Percentiles rank a stretch among this genome's conserved stretches.
phyloP scores from a whole-genome alignment of 179 eudicot species.

The Vitellaria paradoxa region DNA sequence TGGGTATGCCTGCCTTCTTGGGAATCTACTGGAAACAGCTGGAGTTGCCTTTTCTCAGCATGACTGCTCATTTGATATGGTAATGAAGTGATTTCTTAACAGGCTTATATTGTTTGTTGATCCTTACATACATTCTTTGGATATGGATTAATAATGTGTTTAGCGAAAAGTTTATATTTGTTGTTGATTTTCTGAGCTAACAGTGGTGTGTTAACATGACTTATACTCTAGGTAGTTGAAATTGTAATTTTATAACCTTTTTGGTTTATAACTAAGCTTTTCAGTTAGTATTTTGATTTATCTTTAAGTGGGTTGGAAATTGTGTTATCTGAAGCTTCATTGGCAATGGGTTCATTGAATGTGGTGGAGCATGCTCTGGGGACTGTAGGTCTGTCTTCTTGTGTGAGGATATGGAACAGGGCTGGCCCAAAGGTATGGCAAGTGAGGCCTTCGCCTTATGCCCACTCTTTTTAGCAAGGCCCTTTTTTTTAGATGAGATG shows the following conservation, averaged over 20 bases:
- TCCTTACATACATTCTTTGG: neutral
- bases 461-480: too few species aligned
- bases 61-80: constrained; percentile 67
- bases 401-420: too few species aligned
- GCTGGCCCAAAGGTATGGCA: too few species aligned
- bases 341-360: too few species aligned
- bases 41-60: constrained; percentile 56
- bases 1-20: constrained; percentile 95
- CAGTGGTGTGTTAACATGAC: neutral
- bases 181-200: neutral
- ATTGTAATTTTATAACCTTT: neutral
- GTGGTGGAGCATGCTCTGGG: too few species aligned
- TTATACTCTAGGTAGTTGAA: neutral
- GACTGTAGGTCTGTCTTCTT: too few species aligned
- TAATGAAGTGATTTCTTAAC: constrained; percentile 26
- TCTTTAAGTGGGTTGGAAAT: neutral
- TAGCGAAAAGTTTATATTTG: neutral
- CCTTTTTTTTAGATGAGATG: too few species aligned
- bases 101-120: neutral
- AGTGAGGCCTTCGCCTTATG: too few species aligned
- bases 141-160: neutral
- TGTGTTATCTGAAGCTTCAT: too few species aligned
- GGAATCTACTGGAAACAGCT: constrained; percentile 78
- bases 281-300: neutral
- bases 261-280: neutral